Conservation (phyloP, 257 asterid genomes). For the Fraxinus cuspidata region DNA sequence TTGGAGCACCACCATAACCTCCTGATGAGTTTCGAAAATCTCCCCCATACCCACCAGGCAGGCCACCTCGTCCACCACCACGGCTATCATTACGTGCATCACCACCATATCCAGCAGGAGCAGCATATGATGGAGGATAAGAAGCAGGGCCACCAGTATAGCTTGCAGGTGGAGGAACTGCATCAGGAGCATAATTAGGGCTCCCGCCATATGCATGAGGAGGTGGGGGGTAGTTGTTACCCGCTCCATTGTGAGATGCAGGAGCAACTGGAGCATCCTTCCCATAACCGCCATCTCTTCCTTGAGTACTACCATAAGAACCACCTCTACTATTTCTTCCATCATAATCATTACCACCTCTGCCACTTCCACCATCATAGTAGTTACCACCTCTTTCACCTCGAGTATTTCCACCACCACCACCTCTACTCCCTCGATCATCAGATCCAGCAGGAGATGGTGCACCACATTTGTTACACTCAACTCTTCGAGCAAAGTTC, state of each 20-base stretch:
- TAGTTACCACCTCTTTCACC: conserved; percentile 62
- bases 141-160: conserved; percentile 86
- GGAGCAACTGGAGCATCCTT: conserved; percentile 72
- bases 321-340: conserved; percentile 58
- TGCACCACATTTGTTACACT: conserved; percentile 96
- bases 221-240: conserved; percentile 64
- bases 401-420: conserved; percentile 50
- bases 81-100: conserved; percentile 52
- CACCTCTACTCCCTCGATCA: conserved; percentile 79
- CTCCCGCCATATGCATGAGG: conserved; percentile 68
- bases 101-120: conserved; percentile 71
- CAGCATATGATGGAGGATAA: conserved; percentile 92
- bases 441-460: conserved; percentile 87
- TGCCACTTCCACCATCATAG: conserved; percentile 54
- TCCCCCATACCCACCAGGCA: conserved; percentile 70
- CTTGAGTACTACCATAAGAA: conserved; percentile 62
- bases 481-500: conserved; percentile 98
- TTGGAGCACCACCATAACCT: conserved; percentile 65
- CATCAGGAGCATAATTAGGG: conserved; percentile 65
- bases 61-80: conserved; percentile 74
- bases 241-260: conserved; percentile 64
- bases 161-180: conserved; percentile 86
- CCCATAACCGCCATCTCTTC: conserved; percentile 71
- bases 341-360: conserved; percentile 55
- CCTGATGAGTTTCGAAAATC: conserved; percentile 56